Conservation (phyloP, 2,329 filamentous ascomycete species). For the Monosporascus ibericus region DNA sequence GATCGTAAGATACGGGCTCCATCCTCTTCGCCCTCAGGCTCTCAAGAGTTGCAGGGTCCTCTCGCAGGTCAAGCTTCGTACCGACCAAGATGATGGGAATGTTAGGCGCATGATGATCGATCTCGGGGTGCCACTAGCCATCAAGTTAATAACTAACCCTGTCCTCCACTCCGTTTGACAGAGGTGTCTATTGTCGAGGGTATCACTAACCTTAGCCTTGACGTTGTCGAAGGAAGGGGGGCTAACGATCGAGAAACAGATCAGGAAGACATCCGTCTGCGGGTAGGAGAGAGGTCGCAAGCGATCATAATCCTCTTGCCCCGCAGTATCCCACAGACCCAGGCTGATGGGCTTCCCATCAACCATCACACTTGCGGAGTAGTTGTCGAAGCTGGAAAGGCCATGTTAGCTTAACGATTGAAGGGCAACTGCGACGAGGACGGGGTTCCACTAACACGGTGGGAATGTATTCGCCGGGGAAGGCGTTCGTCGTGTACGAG, state of each 20-base stretch:
- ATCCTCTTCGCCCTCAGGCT: slow-evolving; percentile 85
- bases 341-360: slow-evolving; percentile 97
- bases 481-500: slow-evolving; percentile 98
- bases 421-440: slow-evolving; percentile 2
- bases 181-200: background rate
- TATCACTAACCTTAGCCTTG: slow-evolving; percentile 75
- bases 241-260: slow-evolving; percentile 98
- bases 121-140: slow-evolving; percentile 87
- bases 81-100: slow-evolving; percentile 96
- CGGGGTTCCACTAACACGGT: slow-evolving; percentile 66
- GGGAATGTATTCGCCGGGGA: slow-evolving; percentile 99
- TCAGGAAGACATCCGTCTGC: slow-evolving; percentile 96
- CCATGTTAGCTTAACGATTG: slow-evolving; percentile 9
- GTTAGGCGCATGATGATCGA: slow-evolving; percentile 90
- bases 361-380: slow-evolving; percentile 98
- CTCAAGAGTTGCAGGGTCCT: slow-evolving; percentile 77
- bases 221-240: slow-evolving; percentile 98
- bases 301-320: slow-evolving; percentile 97
- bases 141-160: slow-evolving; percentile 6
- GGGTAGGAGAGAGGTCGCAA: slow-evolving; percentile 93
- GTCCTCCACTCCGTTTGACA: background rate
- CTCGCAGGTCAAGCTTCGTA: slow-evolving; percentile 92
- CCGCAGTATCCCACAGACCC: slow-evolving; percentile 96
- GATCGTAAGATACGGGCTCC: slow-evolving; percentile 94
- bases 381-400: slow-evolving; percentile 81